Base-by-base conservation (phyloP, 1,284 basidiomycete genomes). In the Sphagnurus paluster region DNA sequence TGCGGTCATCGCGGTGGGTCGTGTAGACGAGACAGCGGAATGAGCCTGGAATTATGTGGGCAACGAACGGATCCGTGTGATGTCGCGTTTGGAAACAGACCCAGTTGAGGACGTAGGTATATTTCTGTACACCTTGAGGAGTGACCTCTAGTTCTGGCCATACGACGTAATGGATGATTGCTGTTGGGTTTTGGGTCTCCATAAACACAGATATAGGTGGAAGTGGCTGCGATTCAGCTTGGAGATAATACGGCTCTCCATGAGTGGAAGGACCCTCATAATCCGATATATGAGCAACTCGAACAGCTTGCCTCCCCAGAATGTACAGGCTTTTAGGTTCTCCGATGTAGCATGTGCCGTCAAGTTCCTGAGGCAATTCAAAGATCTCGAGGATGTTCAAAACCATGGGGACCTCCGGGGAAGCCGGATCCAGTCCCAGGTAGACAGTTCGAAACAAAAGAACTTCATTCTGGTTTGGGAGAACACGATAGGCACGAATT, bases 211-310 rank as follows among this genome's bases (percentile, higher is more conserved):
- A 76, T 43, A 84, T 66, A 11, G 80, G 78, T 0, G 72, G 69
- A n/a, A 75, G 72, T 9, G 70, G 61, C 9, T 64, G 58, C 39
- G 59, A 53, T 8, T 63, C 59, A 19, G 52, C 42, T 45, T 49
- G 41, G 34, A 66, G 50, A 39, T 57, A 48, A 21, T 63, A 62
- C 44, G 70, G 52, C 14, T 46, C 41, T 24, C 48, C 48, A 10
- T 46, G 46, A 6, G 43, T 53, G 36, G 48, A 16, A 6, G 70
- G 66, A 35, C 68, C 53, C 26, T 64, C 64, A 32, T 72, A 68
- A 45, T 83, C 79, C 5, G 79, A 79, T 46, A 87, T 74, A 37
- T 75, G 65, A 44, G 82, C 68, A 43, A 71, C 69, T 36, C 50
- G 33, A 38, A 57, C 35, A 5, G 55, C 50, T 10, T 56, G 40